Percentiles rank a stretch among this genome's conserved stretches.
These are phyloP conservation scores for Argentina anserina DNA, from an alignment of 306 rosid species.

Conservation along the genomic window DNA sequence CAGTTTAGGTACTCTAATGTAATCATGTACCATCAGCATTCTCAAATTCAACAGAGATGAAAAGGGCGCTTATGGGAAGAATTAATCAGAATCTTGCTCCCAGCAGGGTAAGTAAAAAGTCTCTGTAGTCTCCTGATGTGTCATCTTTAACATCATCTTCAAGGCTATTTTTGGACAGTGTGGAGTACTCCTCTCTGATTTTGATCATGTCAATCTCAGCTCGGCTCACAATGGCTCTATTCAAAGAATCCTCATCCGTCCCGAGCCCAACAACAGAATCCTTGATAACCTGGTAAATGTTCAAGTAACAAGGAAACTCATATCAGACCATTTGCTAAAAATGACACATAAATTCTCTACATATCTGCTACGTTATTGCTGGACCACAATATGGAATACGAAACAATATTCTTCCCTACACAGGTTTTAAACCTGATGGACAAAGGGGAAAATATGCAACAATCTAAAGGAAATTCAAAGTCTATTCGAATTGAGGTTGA, in stretches of 20 bases:
- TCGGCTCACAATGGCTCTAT: slow-evolving; percentile 71
- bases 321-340: background rate
- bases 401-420: background rate
- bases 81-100: slow-evolving; percentile 53
- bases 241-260: slow-evolving; percentile 83
- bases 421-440: background rate
- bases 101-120: slow-evolving; percentile 75
- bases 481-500: background rate
- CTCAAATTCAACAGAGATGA: background rate
- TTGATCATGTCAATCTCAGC: slow-evolving; percentile 69
- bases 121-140: slow-evolving; percentile 77
- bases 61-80: slow-evolving; percentile 6
- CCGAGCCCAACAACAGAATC: slow-evolving; percentile 71
- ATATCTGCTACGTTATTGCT: background rate
- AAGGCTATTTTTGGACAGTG: slow-evolving; percentile 48
- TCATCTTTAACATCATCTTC: slow-evolving; percentile 62
- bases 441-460: background rate
- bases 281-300: slow-evolving; percentile 55
- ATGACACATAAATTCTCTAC: slow-evolving; percentile 6
- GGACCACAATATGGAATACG: background rate
- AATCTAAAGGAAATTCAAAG: background rate
- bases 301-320: slow-evolving; percentile 6
- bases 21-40: slow-evolving; percentile 10
- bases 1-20: background rate
- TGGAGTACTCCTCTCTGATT: slow-evolving; percentile 55